Evolutionary conservation across 2,329 filamentous ascomycete species (phyloP).

Genomic region (Coleophoma cylindrospora): DNA sequence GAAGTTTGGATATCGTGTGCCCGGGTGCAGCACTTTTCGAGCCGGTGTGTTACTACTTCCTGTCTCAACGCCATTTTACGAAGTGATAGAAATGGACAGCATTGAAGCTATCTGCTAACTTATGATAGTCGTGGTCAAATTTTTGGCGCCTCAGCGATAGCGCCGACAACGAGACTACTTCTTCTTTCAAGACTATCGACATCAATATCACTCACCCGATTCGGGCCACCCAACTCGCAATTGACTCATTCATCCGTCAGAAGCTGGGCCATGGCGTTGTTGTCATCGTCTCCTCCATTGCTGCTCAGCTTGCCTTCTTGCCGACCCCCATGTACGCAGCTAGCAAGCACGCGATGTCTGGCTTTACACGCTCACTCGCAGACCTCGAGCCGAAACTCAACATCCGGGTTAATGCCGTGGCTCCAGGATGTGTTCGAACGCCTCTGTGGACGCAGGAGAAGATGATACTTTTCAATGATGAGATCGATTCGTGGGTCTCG

Average conservation of each 20-base stretch:
- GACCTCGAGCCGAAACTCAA: slow-evolving; percentile 26
- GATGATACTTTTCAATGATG: slow-evolving; percentile 3
- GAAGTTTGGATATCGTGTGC: slow-evolving; percentile 31
- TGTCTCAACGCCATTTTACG: too few species aligned
- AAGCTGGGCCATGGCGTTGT: slow-evolving; percentile 16
- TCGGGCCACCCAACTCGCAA: slow-evolving; percentile 43
- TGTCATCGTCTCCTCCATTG: background rate
- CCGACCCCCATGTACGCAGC: slow-evolving; percentile 40
- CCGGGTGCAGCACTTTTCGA: slow-evolving; percentile 43
- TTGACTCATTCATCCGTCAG: slow-evolving; percentile 33
- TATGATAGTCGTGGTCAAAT: background rate
- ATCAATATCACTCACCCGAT: slow-evolving; percentile 49
- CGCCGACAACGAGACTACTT: slow-evolving; percentile 20
- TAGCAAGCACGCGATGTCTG: slow-evolving; percentile 42
- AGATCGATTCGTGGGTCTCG: slow-evolving; percentile 34
- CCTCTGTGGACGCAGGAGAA: slow-evolving; percentile 42
- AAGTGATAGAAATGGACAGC: background rate
- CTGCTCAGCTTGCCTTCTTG: slow-evolving; percentile 14
- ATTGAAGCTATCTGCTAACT: slow-evolving; percentile 4
- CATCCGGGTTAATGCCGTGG: slow-evolving; percentile 38
- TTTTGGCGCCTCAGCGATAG: background rate
- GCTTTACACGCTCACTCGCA: slow-evolving; percentile 37
- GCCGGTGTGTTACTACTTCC: slow-evolving; percentile 21
- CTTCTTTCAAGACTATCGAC: slow-evolving; percentile 35
- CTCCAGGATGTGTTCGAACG: slow-evolving; percentile 32